Conservation (phyloP, 371 early-diverging fungal genomes). For the Fennellomyces sp. region DNA sequence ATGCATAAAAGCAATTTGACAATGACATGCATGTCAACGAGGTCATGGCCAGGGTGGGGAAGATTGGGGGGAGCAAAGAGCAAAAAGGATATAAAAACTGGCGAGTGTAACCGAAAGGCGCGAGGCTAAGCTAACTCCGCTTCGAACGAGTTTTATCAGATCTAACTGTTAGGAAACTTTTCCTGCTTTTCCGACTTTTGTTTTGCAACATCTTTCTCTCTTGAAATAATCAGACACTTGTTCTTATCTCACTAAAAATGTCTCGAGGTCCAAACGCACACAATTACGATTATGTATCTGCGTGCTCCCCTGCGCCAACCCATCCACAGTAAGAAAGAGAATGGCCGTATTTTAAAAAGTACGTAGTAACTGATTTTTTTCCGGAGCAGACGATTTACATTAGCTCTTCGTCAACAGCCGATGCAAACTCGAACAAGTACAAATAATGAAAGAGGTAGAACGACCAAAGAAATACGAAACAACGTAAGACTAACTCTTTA, state of each 20-base stretch:
- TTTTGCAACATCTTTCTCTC: background rate
- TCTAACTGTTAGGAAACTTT: background rate
- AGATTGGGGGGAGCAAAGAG: background rate
- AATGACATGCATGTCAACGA: conserved; percentile 1
- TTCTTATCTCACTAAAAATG: background rate
- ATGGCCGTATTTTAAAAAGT: conserved; percentile 8
- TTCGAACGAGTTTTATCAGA: conserved; percentile 4
- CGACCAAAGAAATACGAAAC: too few species aligned
- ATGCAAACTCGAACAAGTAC: conserved; percentile 25
- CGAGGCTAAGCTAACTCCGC: background rate
- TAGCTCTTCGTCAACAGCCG: conserved; percentile 22
- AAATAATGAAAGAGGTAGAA: conserved; percentile 24
- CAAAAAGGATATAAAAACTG: background rate
- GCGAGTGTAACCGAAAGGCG: background rate
- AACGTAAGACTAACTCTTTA: background rate
- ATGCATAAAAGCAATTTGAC: background rate
- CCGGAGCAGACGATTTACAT: conserved; percentile 5
- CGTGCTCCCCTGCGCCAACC: conserved; percentile 7
- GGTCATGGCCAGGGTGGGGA: background rate
- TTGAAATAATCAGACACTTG: background rate
- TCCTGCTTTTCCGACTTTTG: background rate
- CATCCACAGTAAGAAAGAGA: background rate
- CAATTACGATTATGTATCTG: conserved; percentile 17
- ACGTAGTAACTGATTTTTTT: background rate
- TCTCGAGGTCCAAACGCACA: conserved; percentile 7